Percentiles rank a stretch among this genome's conserved stretches.
Conservation (phyloP, 208 protist genomes). For the Trypanosoma platydactyli region DNA sequence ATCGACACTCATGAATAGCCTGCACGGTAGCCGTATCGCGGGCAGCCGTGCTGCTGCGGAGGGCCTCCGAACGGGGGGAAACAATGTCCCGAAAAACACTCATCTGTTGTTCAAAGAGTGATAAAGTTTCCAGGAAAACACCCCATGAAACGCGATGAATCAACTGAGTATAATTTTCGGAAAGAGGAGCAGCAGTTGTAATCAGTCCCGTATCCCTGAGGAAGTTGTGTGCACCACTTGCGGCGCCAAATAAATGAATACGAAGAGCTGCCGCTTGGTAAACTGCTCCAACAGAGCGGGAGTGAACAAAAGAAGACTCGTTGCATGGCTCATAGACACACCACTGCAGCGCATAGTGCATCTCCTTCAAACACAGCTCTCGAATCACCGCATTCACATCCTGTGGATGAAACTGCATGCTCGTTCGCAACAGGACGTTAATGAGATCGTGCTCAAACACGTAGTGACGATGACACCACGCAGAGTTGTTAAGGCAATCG, state of each 20-base stretch:
- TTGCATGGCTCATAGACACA: slow-evolving; percentile 63
- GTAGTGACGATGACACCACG: slow-evolving; percentile 76
- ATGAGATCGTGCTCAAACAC: slow-evolving; percentile 54
- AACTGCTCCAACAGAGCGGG: slow-evolving; percentile 43
- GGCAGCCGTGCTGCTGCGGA: slow-evolving; percentile 6
- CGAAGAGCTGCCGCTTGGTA: slow-evolving; percentile 44
- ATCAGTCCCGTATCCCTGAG: slow-evolving; percentile 2
- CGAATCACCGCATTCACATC: slow-evolving; percentile 20
- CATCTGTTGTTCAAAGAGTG: slow-evolving; percentile 41
- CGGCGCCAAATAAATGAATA: slow-evolving; percentile 12
- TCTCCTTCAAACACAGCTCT: slow-evolving; percentile 48
- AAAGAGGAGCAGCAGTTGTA: neutral
- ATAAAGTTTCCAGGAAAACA: slow-evolving; percentile 40
- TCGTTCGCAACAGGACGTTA: slow-evolving; percentile 25
- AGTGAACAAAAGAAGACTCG: slow-evolving; percentile 69
- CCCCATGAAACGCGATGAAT: slow-evolving; percentile 37
- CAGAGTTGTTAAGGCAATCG: slow-evolving; percentile 82
- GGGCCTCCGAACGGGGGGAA: slow-evolving; percentile 17
- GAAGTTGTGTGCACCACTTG: neutral
- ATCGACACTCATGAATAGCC: slow-evolving; percentile 29
- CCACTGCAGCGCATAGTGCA: slow-evolving; percentile 67
- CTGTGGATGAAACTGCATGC: neutral
- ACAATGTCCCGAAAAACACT: slow-evolving; percentile 23
- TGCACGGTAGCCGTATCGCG: slow-evolving; percentile 16
- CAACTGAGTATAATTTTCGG: slow-evolving; percentile 10